Evolutionary conservation across 495 filamentous ascomycete genomes (phyloP).

Genomic region (Penicillium antarcticum): DNA sequence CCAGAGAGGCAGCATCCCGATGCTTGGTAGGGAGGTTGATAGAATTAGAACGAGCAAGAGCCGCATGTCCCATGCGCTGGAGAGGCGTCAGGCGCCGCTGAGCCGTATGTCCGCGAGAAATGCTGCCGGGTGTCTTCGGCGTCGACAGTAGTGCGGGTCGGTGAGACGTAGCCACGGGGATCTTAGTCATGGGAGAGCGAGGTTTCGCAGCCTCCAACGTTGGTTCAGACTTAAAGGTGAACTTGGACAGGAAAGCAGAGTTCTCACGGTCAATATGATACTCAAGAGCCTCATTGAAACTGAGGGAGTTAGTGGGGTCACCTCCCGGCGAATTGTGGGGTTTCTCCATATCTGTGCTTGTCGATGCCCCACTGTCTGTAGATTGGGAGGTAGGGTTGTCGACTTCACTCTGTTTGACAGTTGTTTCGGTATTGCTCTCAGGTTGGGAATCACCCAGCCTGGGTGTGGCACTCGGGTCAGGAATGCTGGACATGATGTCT

Average conservation of each 20-base stretch:
- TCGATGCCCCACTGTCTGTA: not conserved
- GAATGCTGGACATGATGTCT: slow-evolving; percentile 54
- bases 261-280: slow-evolving; percentile 40
- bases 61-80: slow-evolving; percentile 45
- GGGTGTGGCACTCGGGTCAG: slow-evolving; percentile 28
- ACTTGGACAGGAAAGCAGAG: slow-evolving; percentile 33
- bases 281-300: slow-evolving; percentile 32
- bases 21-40: slow-evolving; percentile 28
- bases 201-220: not conserved
- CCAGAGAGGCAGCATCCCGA: slow-evolving; percentile 8
- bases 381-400: not conserved
- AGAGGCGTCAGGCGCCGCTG: slow-evolving; percentile 41
- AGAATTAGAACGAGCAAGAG: slow-evolving; percentile 41
- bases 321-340: not conserved
- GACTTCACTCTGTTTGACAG: not conserved
- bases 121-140: slow-evolving; percentile 6
- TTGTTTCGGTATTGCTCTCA: slow-evolving; percentile 24
- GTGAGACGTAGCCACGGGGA: slow-evolving; percentile 12
- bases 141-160: slow-evolving; percentile 1
- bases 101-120: slow-evolving; percentile 12
- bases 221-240: slow-evolving; percentile 22
- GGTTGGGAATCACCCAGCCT: slow-evolving; percentile 10
- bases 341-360: not conserved
- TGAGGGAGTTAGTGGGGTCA: slow-evolving; percentile 16
- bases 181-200: slow-evolving; percentile 4